Evolutionary conservation across 805 yeast species (phyloP).

Genomic region (Gaillardinia entomophila): DNA sequence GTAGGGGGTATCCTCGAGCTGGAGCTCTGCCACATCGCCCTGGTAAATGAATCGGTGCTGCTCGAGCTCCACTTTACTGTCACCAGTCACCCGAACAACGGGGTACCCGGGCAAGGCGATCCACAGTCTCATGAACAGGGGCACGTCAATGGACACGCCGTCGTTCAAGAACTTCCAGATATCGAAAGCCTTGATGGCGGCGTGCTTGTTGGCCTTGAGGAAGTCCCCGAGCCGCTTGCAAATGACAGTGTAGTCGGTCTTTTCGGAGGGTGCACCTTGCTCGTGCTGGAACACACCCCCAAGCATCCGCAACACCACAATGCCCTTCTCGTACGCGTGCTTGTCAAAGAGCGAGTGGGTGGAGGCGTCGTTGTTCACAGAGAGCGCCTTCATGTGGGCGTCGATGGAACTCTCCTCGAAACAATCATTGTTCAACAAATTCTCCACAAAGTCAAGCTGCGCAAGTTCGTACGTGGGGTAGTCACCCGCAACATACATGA

Average conservation of each 20-base stretch:
- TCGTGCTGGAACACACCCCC: conserved; percentile 36
- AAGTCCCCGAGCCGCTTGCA: conserved; percentile 32
- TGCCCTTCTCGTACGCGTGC: conserved; percentile 55
- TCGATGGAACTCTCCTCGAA: conserved; percentile 18
- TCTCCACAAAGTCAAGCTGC: conserved; percentile 13
- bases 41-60: conserved; percentile 34
- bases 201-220: conserved; percentile 25
- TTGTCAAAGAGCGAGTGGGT: conserved; percentile 45
- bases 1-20: conserved; percentile 52
- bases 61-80: conserved; percentile 21
- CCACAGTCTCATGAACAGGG: conserved; percentile 56
- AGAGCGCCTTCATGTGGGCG: conserved; percentile 25
- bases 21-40: conserved; percentile 15
- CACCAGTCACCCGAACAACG: conserved; percentile 31
- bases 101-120: conserved; percentile 57
- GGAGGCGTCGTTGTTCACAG: conserved; percentile 16
- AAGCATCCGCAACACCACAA: conserved; percentile 49
- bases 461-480: conserved; percentile 5
- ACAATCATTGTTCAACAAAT: conserved; percentile 31
- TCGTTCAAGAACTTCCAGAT: conserved; percentile 44
- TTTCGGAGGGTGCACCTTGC: conserved; percentile 2
- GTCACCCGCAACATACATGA: conserved; percentile 20
- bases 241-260: conserved; percentile 20
- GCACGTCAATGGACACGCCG: conserved; percentile 35
- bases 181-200: conserved; percentile 43